These are phyloP conservation scores for Sarocladium kiliense DNA, from an alignment of 2,329 filamentous ascomycete genomes.

Conservation along the genomic window DNA sequence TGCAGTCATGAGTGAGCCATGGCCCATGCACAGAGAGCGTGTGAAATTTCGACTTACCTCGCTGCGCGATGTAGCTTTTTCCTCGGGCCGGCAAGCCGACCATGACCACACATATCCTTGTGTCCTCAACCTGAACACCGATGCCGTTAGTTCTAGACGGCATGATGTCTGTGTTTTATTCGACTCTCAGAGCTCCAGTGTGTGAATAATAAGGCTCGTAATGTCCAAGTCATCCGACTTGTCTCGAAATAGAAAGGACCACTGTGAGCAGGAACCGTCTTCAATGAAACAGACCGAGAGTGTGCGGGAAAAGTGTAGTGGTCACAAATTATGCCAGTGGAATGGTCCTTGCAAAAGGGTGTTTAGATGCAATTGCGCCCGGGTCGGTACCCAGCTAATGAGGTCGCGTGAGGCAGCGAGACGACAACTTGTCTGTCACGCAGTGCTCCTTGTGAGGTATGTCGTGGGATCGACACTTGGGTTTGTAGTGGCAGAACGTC, in stretches of 20 bases:
- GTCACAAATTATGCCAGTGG: neutral
- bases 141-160: slow-evolving; percentile 54
- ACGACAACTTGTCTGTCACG: neutral
- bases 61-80: slow-evolving; percentile 96
- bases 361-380: neutral
- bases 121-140: slow-evolving; percentile 87
- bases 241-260: neutral
- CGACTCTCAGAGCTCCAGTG: neutral
- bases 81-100: slow-evolving; percentile 91
- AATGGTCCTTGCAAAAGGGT: neutral
- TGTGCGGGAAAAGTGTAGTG: neutral
- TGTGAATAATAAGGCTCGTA: neutral
- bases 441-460: neutral
- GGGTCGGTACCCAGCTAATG: neutral
- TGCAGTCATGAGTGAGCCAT: slow-evolving; percentile 29
- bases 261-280: neutral
- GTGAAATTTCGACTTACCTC: slow-evolving; percentile 55
- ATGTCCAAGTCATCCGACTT: slow-evolving; percentile 2
- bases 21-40: neutral
- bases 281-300: neutral
- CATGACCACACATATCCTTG: slow-evolving; percentile 97
- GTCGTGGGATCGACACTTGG: neutral
- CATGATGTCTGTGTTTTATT: slow-evolving; percentile 24
- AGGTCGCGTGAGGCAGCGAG: slow-evolving; percentile 1
- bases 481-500: neutral